Evolutionary conservation across 2,329 filamentous ascomycete species (phyloP).

Genomic region (Zarea fungicola): DNA sequence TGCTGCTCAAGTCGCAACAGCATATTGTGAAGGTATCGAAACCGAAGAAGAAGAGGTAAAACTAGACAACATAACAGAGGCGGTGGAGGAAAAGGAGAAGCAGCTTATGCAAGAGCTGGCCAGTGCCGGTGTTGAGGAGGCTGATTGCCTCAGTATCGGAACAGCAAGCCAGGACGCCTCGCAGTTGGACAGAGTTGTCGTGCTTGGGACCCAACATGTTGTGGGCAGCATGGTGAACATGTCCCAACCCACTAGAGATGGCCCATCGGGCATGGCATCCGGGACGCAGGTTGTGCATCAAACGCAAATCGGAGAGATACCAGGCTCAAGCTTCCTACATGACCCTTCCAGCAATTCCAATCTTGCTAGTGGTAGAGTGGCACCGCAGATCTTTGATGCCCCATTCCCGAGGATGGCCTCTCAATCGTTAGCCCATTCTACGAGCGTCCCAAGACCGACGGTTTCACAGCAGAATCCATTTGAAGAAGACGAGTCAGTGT

Average conservation of each 20-base stretch:
- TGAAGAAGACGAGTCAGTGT: conserved; percentile 25
- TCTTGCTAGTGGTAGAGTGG: not conserved
- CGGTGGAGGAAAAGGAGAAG: conserved; percentile 40
- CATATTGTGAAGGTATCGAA: conserved; percentile 46
- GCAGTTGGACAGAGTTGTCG: conserved; percentile 17
- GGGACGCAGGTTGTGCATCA: conserved; percentile 47
- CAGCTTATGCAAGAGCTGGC: conserved; percentile 36
- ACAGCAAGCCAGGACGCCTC: conserved; percentile 14
- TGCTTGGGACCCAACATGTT: conserved; percentile 41
- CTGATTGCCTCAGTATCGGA: conserved; percentile 30
- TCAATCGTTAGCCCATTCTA: not conserved
- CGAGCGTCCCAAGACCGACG: not conserved
- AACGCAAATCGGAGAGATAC: conserved; percentile 39
- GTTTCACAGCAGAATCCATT: not conserved
- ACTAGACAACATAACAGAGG: conserved; percentile 43
- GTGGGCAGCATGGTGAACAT: conserved; percentile 26
- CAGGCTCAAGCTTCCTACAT: conserved; percentile 21
- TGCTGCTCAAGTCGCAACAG: conserved; percentile 41
- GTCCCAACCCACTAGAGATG: conserved; percentile 30
- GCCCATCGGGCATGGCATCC: conserved; percentile 25
- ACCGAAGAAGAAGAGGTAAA: conserved; percentile 47
- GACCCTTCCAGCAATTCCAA: conserved; percentile 1
- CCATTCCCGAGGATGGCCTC: conserved; percentile 23
- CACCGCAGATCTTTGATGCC: not conserved
- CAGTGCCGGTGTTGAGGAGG: conserved; percentile 41